Percentiles rank a stretch among this genome's conserved stretches.
phyloP scores from a whole-genome alignment of 2,329 filamentous ascomycete species.

The Metarhizium robertsii region DNA sequence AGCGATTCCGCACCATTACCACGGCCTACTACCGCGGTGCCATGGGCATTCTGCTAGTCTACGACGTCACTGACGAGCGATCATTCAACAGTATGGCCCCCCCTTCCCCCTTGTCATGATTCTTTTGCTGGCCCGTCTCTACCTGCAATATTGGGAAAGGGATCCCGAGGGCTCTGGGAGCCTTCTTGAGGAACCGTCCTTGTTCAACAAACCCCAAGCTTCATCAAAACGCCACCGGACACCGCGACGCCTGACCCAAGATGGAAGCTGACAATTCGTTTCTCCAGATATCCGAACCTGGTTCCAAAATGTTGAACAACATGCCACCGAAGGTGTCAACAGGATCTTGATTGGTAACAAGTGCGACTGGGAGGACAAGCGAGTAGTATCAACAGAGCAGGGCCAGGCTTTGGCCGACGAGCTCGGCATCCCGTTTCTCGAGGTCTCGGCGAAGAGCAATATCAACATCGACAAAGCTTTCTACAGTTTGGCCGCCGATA shows the following conservation, averaged over 20 bases:
- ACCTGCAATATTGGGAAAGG: neutral
- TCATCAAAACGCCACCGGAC: neutral
- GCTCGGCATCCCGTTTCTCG: slow-evolving; percentile 94
- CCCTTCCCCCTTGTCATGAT: neutral
- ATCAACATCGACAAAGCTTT: slow-evolving; percentile 99
- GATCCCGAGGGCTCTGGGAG: neutral
- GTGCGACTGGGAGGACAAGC: slow-evolving; percentile 99
- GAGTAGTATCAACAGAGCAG: slow-evolving; percentile 84
- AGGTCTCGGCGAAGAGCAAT: slow-evolving; percentile 97
- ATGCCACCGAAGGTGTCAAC: slow-evolving; percentile 97
- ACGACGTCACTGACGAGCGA: slow-evolving; percentile 95
- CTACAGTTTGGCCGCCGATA: slow-evolving; percentile 87
- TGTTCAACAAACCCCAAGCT: neutral
- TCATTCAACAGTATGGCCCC: slow-evolving; percentile 77
- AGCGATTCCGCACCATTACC: slow-evolving; percentile 97
- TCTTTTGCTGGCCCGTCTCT: neutral
- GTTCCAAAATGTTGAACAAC: slow-evolving; percentile 98
- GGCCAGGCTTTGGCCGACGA: slow-evolving; percentile 92
- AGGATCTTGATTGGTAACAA: slow-evolving; percentile 99
- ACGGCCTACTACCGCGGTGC: slow-evolving; percentile 97
- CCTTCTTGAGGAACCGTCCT: neutral
- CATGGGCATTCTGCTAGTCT: slow-evolving; percentile 96
- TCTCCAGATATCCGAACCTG: slow-evolving; percentile 87
- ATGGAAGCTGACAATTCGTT: neutral
- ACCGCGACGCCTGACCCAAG: neutral